Evolutionary conservation across 345 rosid genomes (phyloP).

Genomic region (Excoecaria agallocha): DNA sequence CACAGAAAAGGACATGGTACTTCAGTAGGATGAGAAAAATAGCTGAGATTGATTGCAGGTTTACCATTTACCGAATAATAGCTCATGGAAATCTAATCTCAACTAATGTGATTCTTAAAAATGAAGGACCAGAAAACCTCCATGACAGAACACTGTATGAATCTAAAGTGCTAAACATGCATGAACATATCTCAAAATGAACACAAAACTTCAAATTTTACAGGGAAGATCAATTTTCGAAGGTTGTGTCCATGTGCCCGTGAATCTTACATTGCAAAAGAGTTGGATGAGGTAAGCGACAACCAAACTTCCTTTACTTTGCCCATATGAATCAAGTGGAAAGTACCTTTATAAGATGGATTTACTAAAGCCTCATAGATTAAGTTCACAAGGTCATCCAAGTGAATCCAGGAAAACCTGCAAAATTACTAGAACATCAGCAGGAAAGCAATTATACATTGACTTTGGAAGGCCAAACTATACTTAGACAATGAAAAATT

Average conservation of each 20-base stretch:
- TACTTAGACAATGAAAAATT: no score
- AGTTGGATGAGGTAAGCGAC: not conserved
- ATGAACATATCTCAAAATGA: not conserved
- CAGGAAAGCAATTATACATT: not conserved
- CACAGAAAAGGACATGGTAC: no score
- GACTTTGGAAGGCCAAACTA: not conserved
- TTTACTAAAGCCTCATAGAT: slow-evolving; percentile 76
- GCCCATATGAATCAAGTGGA: not conserved
- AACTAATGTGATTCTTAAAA: no score
- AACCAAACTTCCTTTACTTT: not conserved
- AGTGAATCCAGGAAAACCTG: slow-evolving; percentile 98
- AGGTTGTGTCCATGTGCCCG: no score
- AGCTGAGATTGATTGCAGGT: no score
- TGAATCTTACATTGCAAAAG: not conserved
- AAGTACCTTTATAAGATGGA: slow-evolving; percentile 71
- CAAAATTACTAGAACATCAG: slow-evolving; percentile 12
- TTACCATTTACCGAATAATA: no score
- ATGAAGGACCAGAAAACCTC: no score
- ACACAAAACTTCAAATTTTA: not conserved
- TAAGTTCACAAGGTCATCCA: slow-evolving; percentile 83
- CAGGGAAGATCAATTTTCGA: no score
- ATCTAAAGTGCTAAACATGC: not conserved
- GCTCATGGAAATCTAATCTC: no score
- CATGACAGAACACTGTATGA: no score
- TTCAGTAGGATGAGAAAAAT: no score